These are phyloP conservation scores for Diplodia mutila DNA, from an alignment of 2,329 filamentous ascomycete genomes.

Conservation along the genomic window DNA sequence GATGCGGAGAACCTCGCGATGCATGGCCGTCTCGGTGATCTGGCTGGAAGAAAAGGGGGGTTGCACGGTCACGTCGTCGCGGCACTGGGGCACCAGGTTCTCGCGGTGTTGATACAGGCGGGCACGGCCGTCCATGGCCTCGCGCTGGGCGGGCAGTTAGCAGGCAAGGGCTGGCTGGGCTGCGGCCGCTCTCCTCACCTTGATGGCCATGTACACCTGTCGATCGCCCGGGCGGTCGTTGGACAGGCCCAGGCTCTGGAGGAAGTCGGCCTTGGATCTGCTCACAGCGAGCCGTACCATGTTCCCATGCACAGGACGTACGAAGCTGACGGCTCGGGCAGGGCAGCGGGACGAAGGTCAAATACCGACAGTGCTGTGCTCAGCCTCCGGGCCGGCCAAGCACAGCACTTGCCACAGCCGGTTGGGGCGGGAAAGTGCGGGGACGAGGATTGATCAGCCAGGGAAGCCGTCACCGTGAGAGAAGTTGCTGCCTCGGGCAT, in stretches of 20 bases:
- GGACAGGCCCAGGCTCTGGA: conserved; percentile 46
- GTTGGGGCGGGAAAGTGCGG: not conserved
- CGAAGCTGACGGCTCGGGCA: not conserved
- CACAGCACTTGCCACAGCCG: not conserved
- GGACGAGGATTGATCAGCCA: not conserved
- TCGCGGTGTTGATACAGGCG: not conserved
- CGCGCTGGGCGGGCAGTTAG: not conserved
- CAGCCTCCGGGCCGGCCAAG: too few species aligned
- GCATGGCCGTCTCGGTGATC: conserved; percentile 53
- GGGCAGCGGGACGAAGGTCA: not conserved
- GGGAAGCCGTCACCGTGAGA: not conserved
- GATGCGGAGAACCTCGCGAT: conserved; percentile 49
- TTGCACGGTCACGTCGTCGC: conserved; percentile 39
- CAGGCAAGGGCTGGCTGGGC: too few species aligned
- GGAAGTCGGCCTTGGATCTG: conserved; percentile 42
- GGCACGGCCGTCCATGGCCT: conserved; percentile 5
- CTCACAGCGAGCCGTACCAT: conserved; percentile 7
- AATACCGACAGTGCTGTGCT: not conserved
- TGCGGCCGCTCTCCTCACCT: conserved; percentile 37
- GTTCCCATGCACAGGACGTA: not conserved
- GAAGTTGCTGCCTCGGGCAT: not conserved
- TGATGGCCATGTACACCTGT: conserved; percentile 47
- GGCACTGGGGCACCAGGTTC: conserved; percentile 29
- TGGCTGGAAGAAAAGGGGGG: conserved; percentile 48
- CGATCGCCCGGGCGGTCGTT: conserved; percentile 40